phyloP scores from a whole-genome alignment of 1,139 yeast species.

The Yamadazyma diddensiae region DNA sequence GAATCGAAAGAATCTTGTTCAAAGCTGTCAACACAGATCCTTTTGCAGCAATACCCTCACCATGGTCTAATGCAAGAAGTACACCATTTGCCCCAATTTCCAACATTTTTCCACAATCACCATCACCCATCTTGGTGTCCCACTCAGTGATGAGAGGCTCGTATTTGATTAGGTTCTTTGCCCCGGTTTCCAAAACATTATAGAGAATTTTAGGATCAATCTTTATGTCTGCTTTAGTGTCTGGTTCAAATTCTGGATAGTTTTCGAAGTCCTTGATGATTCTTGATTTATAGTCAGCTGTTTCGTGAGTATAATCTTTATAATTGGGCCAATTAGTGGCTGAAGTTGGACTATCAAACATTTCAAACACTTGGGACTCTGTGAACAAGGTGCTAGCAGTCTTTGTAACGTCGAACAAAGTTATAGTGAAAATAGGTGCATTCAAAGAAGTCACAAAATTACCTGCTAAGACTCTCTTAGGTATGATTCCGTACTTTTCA shows the following conservation, averaged over 20 bases:
- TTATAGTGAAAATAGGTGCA: conserved; percentile 50
- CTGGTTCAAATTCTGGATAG: conserved; percentile 27
- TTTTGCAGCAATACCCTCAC: conserved; percentile 18
- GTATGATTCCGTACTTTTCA: conserved; percentile 31
- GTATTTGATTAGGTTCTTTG: conserved; percentile 33
- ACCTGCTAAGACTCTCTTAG: conserved; percentile 43
- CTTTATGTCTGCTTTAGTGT: conserved; percentile 21
- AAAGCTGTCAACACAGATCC: conserved; percentile 25
- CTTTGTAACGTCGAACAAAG: conserved; percentile 43
- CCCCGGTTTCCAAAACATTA: conserved; percentile 30
- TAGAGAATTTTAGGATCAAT: conserved; percentile 31
- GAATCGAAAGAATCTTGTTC: conserved; percentile 34
- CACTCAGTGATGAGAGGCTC: conserved; percentile 49
- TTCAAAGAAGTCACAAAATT: conserved; percentile 50
- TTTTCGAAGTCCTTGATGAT: conserved; percentile 35
- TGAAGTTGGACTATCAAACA: conserved; percentile 35
- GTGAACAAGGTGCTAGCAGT: conserved; percentile 26
- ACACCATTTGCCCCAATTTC: conserved; percentile 42
- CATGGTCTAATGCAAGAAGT: conserved; percentile 25
- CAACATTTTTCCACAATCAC: conserved; percentile 51
- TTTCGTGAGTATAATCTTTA: conserved; percentile 29
- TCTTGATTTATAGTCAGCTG: conserved; percentile 21
- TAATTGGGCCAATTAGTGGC: conserved; percentile 40
- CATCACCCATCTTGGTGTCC: conserved; percentile 53
- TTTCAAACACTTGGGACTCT: conserved; percentile 31